phyloP scores from a whole-genome alignment of 352 stramenopile genomes.

The Phytopythium montanum region DNA sequence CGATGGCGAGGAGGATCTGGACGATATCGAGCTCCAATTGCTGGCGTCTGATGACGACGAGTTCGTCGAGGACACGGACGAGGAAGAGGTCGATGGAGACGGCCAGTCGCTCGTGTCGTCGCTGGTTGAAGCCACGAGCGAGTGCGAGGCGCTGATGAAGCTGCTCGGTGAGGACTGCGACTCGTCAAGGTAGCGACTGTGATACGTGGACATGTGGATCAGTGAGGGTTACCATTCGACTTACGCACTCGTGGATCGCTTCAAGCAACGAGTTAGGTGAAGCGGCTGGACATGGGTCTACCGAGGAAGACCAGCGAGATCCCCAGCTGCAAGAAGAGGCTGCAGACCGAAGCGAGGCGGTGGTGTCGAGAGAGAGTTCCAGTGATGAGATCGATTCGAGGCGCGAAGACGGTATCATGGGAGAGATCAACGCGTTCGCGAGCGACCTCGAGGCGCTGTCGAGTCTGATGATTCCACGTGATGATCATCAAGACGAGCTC shows the following conservation, averaged over 20 bases:
- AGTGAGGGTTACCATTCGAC: not conserved
- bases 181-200: not conserved
- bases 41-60: not conserved
- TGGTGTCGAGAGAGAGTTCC: not conserved
- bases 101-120: slow-evolving; percentile 19
- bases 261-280: not conserved
- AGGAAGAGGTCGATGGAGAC: not conserved
- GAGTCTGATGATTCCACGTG: not conserved
- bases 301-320: not conserved
- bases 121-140: slow-evolving; percentile 12
- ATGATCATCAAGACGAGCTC: not conserved
- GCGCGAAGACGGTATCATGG: slow-evolving; percentile 7
- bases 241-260: not conserved
- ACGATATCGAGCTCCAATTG: not conserved
- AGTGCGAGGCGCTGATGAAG: slow-evolving; percentile 5
- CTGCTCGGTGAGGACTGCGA: not conserved
- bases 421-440: slow-evolving; percentile 26
- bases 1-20: not conserved
- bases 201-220: not conserved
- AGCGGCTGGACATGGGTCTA: not conserved
- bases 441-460: slow-evolving; percentile 16
- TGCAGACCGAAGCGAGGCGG: not conserved
- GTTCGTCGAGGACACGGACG: not conserved
- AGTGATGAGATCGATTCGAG: not conserved
- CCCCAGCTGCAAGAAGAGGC: not conserved